A percentile compares a stretch with the other conserved stretches of the same genome.
These are phyloP conservation scores for Cryptococcus floricola DNA, from an alignment of 1,284 basidiomycete genomes.

Conservation along the genomic window DNA sequence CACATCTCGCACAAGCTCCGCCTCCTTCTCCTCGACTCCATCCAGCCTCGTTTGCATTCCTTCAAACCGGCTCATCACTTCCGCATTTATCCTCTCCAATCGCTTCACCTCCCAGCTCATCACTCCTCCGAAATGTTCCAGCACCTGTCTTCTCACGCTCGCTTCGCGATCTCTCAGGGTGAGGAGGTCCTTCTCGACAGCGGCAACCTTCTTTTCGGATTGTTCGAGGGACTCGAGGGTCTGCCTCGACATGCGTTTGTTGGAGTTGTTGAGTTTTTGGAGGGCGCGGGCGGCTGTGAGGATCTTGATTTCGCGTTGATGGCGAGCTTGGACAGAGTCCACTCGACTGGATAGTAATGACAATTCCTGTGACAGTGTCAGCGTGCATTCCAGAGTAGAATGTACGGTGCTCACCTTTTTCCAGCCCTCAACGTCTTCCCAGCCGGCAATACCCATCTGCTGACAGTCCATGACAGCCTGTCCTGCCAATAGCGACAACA, in stretches of 20 bases:
- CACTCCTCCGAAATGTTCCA: slow-evolving; percentile 50
- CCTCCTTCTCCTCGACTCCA: slow-evolving; percentile 22
- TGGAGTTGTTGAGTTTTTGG: slow-evolving; percentile 46
- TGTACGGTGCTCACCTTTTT: slow-evolving; percentile 35
- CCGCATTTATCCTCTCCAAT: slow-evolving; percentile 30
- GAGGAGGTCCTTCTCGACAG: slow-evolving; percentile 49
- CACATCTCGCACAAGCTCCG: slow-evolving; percentile 21
- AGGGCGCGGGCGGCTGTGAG: slow-evolving; percentile 48
- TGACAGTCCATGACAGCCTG: slow-evolving; percentile 73
- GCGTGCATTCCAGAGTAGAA: neutral
- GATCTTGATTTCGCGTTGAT: slow-evolving; percentile 50
- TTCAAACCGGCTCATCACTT: slow-evolving; percentile 23
- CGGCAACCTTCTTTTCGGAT: slow-evolving; percentile 46
- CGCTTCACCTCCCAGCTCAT: slow-evolving; percentile 50
- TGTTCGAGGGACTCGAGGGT: slow-evolving; percentile 48
- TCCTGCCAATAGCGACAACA: slow-evolving; percentile 76
- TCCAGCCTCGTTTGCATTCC: slow-evolving; percentile 23
- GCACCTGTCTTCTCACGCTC: slow-evolving; percentile 37
- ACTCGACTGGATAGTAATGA: slow-evolving; percentile 39
- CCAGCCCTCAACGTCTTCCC: slow-evolving; percentile 84
- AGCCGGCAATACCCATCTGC: slow-evolving; percentile 65
- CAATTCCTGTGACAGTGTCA: slow-evolving; percentile 34
- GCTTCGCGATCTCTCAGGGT: slow-evolving; percentile 45
- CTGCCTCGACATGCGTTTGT: slow-evolving; percentile 49
- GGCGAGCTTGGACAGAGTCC: slow-evolving; percentile 37